Conservation (phyloP, 257 asterid genomes). For the Thymus mandschuricus region DNA sequence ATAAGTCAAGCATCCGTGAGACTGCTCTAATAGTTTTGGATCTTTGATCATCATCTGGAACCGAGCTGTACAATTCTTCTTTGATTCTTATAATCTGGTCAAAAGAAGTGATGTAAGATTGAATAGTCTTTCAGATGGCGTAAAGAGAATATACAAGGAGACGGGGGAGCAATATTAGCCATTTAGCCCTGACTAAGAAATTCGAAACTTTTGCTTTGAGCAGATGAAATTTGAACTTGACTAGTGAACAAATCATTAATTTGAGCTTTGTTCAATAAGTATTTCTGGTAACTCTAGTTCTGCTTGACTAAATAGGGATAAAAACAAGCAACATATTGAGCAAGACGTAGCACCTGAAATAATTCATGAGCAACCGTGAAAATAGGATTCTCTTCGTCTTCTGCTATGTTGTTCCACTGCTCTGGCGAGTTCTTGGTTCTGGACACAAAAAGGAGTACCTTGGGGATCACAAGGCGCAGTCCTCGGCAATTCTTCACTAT, state of each 20-base stretch:
- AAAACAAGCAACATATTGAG: no score
- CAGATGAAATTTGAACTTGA: background rate
- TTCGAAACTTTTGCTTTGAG: no score
- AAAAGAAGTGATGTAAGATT: background rate
- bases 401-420: background rate
- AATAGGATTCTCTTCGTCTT: conserved; percentile 5
- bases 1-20: background rate
- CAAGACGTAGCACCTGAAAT: background rate
- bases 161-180: no score
- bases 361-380: conserved; percentile 17
- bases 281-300: background rate
- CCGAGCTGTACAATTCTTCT: background rate
- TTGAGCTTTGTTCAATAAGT: background rate
- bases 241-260: background rate
- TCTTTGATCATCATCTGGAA: conserved; percentile 3
- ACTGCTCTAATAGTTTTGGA: no score
- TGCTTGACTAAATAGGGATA: no score
- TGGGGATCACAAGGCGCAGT: background rate
- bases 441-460: conserved; percentile 5
- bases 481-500: background rate
- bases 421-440: conserved; percentile 4
- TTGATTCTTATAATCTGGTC: background rate
- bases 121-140: background rate
- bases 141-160: no score
- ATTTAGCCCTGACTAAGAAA: no score